phyloP scores from a whole-genome alignment of 2,329 filamentous ascomycete species.

The Fusarium ambrosium region DNA sequence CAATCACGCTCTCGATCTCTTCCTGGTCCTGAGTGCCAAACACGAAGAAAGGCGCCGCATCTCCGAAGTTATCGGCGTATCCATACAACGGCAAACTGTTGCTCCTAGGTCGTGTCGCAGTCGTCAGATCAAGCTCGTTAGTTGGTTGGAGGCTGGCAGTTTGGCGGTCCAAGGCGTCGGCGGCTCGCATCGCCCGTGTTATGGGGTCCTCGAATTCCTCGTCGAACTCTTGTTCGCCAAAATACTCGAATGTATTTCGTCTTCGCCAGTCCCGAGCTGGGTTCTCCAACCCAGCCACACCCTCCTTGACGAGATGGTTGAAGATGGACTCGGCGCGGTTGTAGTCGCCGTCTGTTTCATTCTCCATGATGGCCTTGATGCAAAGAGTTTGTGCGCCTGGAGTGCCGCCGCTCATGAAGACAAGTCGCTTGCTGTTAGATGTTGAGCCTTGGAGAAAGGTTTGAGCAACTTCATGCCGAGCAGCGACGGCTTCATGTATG shows the following conservation, averaged over 20 bases:
- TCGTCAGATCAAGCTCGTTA: conserved; percentile 63
- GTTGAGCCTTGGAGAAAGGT: conserved; percentile 65
- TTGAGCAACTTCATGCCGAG: conserved; percentile 63
- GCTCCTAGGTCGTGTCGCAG: conserved; percentile 58
- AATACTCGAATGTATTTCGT: conserved; percentile 36
- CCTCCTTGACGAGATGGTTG: conserved; percentile 63
- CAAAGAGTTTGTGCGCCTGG: conserved; percentile 67
- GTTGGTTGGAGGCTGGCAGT: conserved; percentile 67
- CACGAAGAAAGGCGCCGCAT: conserved; percentile 62
- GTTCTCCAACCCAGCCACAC: conserved; percentile 56
- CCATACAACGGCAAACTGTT: conserved; percentile 64
- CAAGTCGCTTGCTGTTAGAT: conserved; percentile 64
- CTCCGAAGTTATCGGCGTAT: conserved; percentile 58
- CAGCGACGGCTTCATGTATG: conserved; percentile 64
- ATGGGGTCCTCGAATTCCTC: conserved; percentile 62
- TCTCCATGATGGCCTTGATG: conserved; percentile 66
- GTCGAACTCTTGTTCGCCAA: conserved; percentile 30
- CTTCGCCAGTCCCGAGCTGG: conserved; percentile 40
- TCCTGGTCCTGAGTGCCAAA: conserved; percentile 56
- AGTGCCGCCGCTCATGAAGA: conserved; percentile 72
- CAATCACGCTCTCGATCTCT: conserved; percentile 36
- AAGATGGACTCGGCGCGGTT: conserved; percentile 66
- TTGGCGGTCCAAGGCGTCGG: conserved; percentile 68
- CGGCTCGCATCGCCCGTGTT: conserved; percentile 69
- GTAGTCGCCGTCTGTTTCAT: conserved; percentile 64